Conservation (phyloP, 2,329 filamentous ascomycete species). For the Ascochyta clinopodiicola region DNA sequence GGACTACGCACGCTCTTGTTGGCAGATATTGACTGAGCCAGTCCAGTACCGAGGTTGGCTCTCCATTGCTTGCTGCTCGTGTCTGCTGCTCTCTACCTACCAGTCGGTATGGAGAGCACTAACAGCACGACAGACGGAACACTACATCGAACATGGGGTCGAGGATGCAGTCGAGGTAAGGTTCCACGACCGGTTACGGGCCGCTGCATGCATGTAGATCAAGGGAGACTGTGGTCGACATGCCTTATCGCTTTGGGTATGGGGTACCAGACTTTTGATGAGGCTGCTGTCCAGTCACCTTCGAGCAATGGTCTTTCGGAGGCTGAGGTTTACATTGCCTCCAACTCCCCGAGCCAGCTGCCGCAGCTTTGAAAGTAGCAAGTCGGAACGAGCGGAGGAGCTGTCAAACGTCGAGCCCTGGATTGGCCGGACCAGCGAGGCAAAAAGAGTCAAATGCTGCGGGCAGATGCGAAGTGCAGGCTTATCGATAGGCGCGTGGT, state of each 20-base stretch:
- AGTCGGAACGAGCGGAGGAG: slow-evolving; percentile 6
- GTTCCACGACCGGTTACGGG: slow-evolving; percentile 7
- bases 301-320: background rate
- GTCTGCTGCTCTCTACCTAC: no score
- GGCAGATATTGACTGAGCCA: no score
- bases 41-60: no score
- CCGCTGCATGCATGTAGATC: slow-evolving; percentile 19
- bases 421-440: slow-evolving; percentile 13
- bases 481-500: slow-evolving; percentile 43
- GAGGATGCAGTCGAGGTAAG: background rate
- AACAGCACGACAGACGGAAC: no score
- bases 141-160: no score
- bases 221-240: background rate
- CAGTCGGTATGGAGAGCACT: no score
- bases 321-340: background rate
- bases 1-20: background rate
- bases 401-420: background rate
- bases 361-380: background rate
- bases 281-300: background rate
- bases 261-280: slow-evolving; percentile 1
- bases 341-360: background rate
- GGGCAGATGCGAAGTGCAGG: slow-evolving; percentile 30
- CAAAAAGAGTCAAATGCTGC: slow-evolving; percentile 27
- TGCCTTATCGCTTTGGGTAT: slow-evolving; percentile 5
- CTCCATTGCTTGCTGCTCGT: no score